Evolutionary conservation across 73 alveolate genomes (phyloP).

Genomic region (Durusdinium trenchii): DNA sequence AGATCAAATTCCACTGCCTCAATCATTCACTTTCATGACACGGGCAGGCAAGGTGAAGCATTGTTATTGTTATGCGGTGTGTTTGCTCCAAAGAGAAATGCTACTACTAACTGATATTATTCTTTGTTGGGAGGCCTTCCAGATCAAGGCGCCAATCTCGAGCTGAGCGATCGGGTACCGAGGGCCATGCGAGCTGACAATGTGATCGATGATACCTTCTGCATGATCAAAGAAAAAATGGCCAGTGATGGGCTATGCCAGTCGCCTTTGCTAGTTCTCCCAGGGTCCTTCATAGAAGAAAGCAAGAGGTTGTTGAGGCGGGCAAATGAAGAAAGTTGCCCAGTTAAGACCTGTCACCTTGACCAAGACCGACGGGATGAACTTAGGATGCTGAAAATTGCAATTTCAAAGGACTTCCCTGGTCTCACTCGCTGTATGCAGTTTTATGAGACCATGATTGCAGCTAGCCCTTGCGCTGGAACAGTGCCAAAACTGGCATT

Average conservation of each 20-base stretch:
- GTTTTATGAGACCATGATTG: neutral
- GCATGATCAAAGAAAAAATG: neutral
- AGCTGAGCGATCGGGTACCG: neutral
- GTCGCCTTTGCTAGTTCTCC: constrained; percentile 1
- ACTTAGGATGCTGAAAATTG: neutral
- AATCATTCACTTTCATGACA: neutral
- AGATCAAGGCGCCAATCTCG: neutral
- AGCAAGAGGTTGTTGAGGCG: neutral
- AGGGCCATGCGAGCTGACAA: neutral
- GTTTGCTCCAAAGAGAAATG: no score
- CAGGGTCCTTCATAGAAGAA: neutral
- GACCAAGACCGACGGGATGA: neutral
- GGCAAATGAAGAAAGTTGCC: neutral
- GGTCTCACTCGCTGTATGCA: neutral
- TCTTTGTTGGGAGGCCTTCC: neutral
- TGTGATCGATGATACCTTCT: neutral
- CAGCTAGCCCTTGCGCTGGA: neutral
- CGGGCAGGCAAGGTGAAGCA: neutral
- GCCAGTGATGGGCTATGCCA: neutral
- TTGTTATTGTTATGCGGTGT: no score
- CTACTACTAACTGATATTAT: no score
- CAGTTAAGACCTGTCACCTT: neutral
- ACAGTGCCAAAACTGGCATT: neutral
- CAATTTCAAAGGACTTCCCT: neutral
- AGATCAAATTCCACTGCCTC: neutral